Base-by-base conservation (phyloP, 2,329 filamentous ascomycete species). In the Pseudocercospora macadamiae region DNA sequence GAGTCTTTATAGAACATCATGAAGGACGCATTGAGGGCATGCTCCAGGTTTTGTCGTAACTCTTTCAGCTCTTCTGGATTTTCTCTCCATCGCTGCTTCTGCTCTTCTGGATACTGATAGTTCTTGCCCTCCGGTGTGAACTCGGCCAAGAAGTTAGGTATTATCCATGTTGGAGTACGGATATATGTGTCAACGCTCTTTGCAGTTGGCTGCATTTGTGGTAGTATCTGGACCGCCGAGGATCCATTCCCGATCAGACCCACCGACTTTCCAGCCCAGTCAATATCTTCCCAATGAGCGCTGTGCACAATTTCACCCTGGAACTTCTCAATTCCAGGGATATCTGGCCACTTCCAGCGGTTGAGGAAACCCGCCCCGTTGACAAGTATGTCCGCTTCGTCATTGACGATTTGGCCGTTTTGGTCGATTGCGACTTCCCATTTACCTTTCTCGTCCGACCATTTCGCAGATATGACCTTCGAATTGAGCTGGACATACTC, bases 401-500 rank as follows among this genome's bases (percentile, higher is more conserved):
- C 59, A 80, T 72, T 6, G 70, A 62, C 7, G 61, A 66, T 18
- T 67, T 70, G 68, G 62, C 60, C 71, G 18, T 37, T 16, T 10
- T 65, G 66, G 55, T 39, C 60, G 25, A 82, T 68, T 21, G 76
- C 79, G n/a, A 83, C 75, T 5, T 73, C 75, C 81, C 81, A 83
- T 59, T 79, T 72, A 2, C 79, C 80, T 2, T 64, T 68, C 1
- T 77, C 73, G 18, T 82, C 79, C 44, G 80, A 71, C 81, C 80
- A 83, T 37, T 77, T 75, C 16, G 77, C 77, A 3, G 76, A 76
- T 0, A 75, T 66, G 4, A 82, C 75, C 60, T 80, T 73, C 5
- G 76, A 79, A 57, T 79, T 77, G 70, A 83, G 80, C 2, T 70
- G 78, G 76, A 83, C 82, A 64, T 81, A 81, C 58, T 53, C 49